Conservation (phyloP, 2,329 filamentous ascomycete species). For the Penicillium olsonii region DNA sequence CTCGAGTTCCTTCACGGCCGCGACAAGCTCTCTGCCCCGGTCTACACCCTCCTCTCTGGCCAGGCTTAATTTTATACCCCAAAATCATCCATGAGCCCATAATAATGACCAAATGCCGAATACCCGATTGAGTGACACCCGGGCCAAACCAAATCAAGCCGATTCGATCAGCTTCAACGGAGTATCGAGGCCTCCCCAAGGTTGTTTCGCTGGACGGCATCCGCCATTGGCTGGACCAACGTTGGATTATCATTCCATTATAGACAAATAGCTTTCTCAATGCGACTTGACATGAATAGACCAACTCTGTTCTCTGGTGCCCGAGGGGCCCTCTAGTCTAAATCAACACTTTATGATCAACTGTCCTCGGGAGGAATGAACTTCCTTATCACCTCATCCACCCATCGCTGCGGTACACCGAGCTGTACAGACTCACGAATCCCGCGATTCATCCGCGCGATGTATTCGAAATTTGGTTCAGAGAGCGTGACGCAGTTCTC, state of each 20-base stretch:
- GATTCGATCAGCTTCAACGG: background rate
- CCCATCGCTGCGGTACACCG: constrained; percentile 38
- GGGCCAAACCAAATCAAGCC: background rate
- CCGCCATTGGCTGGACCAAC: constrained; percentile 13
- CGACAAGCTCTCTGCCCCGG: constrained; percentile 81
- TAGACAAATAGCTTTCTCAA: constrained; percentile 19
- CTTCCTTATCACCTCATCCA: constrained; percentile 41
- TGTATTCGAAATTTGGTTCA: constrained; percentile 41
- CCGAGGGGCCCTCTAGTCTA: background rate
- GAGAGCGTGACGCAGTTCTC: constrained; percentile 37
- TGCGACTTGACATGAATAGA: constrained; percentile 10
- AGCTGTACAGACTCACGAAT: constrained; percentile 40
- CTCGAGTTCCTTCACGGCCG: constrained; percentile 90
- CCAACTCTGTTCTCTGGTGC: background rate
- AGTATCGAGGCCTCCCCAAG: background rate
- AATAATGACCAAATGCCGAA: constrained; percentile 11
- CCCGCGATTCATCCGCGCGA: constrained; percentile 46
- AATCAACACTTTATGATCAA: background rate
- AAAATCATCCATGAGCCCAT: constrained; percentile 15
- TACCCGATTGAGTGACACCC: background rate
- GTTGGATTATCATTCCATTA: constrained; percentile 13
- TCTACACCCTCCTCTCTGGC: constrained; percentile 76
- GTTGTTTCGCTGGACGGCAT: constrained; percentile 10
- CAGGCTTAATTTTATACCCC: constrained; percentile 44
- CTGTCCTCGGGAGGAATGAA: constrained; percentile 32